Base-by-base conservation (phyloP, 176 grass and related monocot species). In the Dendrocalamus sinicus region DNA sequence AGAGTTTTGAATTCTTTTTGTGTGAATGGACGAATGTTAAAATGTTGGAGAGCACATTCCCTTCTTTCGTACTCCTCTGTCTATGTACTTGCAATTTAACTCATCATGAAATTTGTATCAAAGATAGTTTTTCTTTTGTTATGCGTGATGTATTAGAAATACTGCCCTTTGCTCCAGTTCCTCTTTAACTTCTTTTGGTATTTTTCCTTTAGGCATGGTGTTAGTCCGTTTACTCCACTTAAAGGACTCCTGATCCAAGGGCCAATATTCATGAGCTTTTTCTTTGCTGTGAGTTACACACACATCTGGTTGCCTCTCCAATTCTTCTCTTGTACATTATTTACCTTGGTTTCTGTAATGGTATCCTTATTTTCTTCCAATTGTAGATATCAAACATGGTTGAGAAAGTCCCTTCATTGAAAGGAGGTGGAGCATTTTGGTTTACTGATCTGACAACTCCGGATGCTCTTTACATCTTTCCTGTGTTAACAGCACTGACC, bases 391-490 rank as follows among this genome's bases (percentile, higher is more conserved):
- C 70, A 82, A 98, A 98, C 75, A 98, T 98, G 96, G 86, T 89
- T 76, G 91, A 94, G 75, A 98, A 98, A 85, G 91, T 95, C 12
- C 93, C 96, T 52, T 98, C 96, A 7, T 70, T 98, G 22, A 94
- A 98, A 93, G 93, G 84, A 91, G 96, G 96, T 59, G 96, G 96
- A 72, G 46, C 85, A 68, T 84, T 92, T 77, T 98, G 93, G 96
- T 96, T 95, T 92, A 95, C 96, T 79, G 96, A 98, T 83, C 78
- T 98, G 86, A 96, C 96, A 22, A 91, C 91, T 46, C 91, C 91
- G 32, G 96, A 98, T 75, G 28, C 86, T 65, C 87, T 91, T 81
- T 95, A 92, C 75, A 32, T 95, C 46, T 69, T 92, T 53, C 96
- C 93, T 35, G 93, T 92, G 68, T 87, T 98, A 86, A 91, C 93